phyloP scores from a whole-genome alignment of 176 grass and related monocot species.

The Leersia perrieri region DNA sequence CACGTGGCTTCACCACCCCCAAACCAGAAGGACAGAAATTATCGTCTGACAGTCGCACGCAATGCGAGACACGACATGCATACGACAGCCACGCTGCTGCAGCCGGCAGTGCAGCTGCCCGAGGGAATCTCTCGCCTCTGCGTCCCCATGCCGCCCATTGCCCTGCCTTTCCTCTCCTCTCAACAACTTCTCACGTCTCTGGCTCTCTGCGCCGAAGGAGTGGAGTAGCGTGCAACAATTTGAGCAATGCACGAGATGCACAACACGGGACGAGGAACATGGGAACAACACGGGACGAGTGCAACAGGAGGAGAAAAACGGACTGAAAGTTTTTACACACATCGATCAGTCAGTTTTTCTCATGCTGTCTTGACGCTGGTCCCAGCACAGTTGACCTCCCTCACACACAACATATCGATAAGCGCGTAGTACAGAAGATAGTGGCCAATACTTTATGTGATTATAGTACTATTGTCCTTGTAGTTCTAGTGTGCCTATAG shows the following conservation, averaged over 20 bases:
- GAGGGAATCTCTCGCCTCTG: constrained; percentile 23
- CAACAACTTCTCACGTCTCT: not conserved
- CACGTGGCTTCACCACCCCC: not conserved
- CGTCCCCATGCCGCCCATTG: not conserved
- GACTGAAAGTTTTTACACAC: no score
- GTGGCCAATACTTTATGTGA: no score
- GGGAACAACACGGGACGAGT: no score
- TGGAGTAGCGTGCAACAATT: no score
- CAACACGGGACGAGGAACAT: no score
- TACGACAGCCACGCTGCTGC: not conserved
- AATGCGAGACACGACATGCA: not conserved
- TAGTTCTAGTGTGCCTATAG: no score
- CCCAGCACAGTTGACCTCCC: not conserved
- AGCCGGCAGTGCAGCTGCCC: not conserved
- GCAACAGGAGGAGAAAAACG: no score
- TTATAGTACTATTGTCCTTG: no score
- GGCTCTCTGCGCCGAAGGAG: no score
- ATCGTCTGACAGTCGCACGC: constrained; percentile 2
- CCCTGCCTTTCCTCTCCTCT: not conserved
- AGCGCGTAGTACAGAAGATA: not conserved
- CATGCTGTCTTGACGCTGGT: not conserved
- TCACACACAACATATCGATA: not conserved
- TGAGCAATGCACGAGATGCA: no score
- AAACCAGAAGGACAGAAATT: not conserved
- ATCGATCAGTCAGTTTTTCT: no score